phyloP scores from a whole-genome alignment of 2,329 filamentous ascomycete genomes.

The Elsinoe ampelina region DNA sequence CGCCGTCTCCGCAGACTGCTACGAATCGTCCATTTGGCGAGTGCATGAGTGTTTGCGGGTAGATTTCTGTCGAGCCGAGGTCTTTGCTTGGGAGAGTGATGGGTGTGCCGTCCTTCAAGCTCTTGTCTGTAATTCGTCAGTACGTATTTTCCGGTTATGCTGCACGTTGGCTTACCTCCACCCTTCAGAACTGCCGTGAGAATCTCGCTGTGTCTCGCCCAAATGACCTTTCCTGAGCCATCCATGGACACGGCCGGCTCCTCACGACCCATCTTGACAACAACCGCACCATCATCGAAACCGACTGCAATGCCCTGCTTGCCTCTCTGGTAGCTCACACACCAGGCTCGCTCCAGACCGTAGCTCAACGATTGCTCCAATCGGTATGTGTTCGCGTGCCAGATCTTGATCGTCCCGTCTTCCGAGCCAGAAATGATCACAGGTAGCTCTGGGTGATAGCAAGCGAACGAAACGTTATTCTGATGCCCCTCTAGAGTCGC shows the following conservation, averaged over 20 bases:
- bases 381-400: slow-evolving; percentile 96
- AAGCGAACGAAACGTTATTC: slow-evolving; percentile 95
- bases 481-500: slow-evolving; percentile 95
- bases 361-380: slow-evolving; percentile 95
- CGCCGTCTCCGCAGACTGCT: slow-evolving; percentile 85
- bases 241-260: slow-evolving; percentile 99
- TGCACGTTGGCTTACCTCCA: slow-evolving; percentile 41
- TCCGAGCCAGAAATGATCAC: slow-evolving; percentile 97
- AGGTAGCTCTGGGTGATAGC: slow-evolving; percentile 92
- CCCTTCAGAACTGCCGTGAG: slow-evolving; percentile 92
- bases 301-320: slow-evolving; percentile 91
- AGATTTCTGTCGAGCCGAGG: slow-evolving; percentile 90
- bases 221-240: slow-evolving; percentile 86
- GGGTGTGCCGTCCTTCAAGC: slow-evolving; percentile 77
- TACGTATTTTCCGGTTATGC: too few species aligned
- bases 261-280: slow-evolving; percentile 94
- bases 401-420: slow-evolving; percentile 94
- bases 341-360: slow-evolving; percentile 92
- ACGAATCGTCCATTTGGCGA: slow-evolving; percentile 93
- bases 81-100: slow-evolving; percentile 87
- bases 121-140: slow-evolving; percentile 48
- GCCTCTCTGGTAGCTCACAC: slow-evolving; percentile 88
- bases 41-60: slow-evolving; percentile 87
- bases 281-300: slow-evolving; percentile 95
- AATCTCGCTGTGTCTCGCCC: slow-evolving; percentile 91